These are phyloP conservation scores for Aspergillus hancockii DNA, from an alignment of 495 filamentous ascomycete species.

Conservation along the genomic window DNA sequence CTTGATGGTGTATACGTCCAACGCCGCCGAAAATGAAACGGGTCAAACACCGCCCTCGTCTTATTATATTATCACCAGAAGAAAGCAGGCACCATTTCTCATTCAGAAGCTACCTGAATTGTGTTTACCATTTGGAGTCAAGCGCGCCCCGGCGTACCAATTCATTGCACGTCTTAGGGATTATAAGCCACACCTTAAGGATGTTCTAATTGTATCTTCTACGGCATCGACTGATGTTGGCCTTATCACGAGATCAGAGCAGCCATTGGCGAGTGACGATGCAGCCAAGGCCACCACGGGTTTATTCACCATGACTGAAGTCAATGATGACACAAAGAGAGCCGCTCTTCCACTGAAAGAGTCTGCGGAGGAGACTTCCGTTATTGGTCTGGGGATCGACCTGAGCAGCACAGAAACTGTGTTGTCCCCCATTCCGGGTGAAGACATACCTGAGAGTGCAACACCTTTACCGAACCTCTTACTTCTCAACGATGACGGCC, in stretches of 20 bases:
- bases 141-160: slow-evolving; percentile 69
- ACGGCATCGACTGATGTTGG: slow-evolving; percentile 77
- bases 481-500: slow-evolving; percentile 85
- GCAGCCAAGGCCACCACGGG: slow-evolving; percentile 59
- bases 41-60: slow-evolving; percentile 55
- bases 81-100: slow-evolving; percentile 55
- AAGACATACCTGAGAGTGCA: slow-evolving; percentile 71
- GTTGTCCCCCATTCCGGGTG: slow-evolving; percentile 70
- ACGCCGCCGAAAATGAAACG: slow-evolving; percentile 53
- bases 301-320: slow-evolving; percentile 70
- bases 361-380: slow-evolving; percentile 67
- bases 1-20: slow-evolving; percentile 71
- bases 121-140: slow-evolving; percentile 65
- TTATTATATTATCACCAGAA: slow-evolving; percentile 75
- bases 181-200: slow-evolving; percentile 75
- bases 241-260: slow-evolving; percentile 68
- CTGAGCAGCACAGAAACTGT: slow-evolving; percentile 80
- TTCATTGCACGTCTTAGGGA: slow-evolving; percentile 72
- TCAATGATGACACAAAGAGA: slow-evolving; percentile 74
- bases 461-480: slow-evolving; percentile 85
- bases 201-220: slow-evolving; percentile 80
- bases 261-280: slow-evolving; percentile 62
- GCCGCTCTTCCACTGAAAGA: slow-evolving; percentile 78
- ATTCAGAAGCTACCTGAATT: slow-evolving; percentile 75
- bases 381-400: slow-evolving; percentile 80